Conservation (phyloP, 345 rosid species). For the Jatropha curcas region DNA sequence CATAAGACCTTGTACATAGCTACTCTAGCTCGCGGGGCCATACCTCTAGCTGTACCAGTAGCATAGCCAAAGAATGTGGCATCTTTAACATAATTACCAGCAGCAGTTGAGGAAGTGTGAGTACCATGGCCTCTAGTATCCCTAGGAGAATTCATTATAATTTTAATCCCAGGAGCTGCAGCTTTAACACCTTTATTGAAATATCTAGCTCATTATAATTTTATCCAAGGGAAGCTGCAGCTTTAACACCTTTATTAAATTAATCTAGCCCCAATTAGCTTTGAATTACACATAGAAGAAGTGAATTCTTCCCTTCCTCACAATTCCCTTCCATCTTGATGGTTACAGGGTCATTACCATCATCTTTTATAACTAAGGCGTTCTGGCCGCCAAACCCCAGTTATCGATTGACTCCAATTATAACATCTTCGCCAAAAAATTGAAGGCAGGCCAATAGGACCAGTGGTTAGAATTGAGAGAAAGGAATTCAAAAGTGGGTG, state of each 20-base stretch:
- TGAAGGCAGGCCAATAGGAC: constrained; percentile 5
- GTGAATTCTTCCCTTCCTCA: constrained; percentile 16
- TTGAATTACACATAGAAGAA: constrained; percentile 13
- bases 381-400: constrained; percentile 29
- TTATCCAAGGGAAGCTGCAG: constrained; percentile 24
- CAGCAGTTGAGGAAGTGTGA: constrained; percentile 38
- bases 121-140: constrained; percentile 40
- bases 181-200: constrained; percentile 18
- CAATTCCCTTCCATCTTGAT: constrained; percentile 21
- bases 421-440: constrained; percentile 16
- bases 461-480: constrained; percentile 13
- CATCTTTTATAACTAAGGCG: constrained; percentile 15
- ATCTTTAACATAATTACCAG: constrained; percentile 29
- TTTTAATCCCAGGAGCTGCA: constrained; percentile 15
- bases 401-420: constrained; percentile 20
- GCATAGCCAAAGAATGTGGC: constrained; percentile 25
- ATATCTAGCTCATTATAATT: constrained; percentile 7
- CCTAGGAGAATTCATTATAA: constrained; percentile 29
- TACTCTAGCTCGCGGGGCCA: constrained; percentile 20
- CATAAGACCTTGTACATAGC: constrained; percentile 39
- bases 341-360: constrained; percentile 12
- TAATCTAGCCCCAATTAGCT: constrained; percentile 27
- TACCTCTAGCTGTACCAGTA: constrained; percentile 27
- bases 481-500: constrained; percentile 29
- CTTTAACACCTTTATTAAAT: constrained; percentile 19